Evolutionary conservation across 2,329 filamentous ascomycete genomes (phyloP).

Genomic region (Colletotrichum sp.): DNA sequence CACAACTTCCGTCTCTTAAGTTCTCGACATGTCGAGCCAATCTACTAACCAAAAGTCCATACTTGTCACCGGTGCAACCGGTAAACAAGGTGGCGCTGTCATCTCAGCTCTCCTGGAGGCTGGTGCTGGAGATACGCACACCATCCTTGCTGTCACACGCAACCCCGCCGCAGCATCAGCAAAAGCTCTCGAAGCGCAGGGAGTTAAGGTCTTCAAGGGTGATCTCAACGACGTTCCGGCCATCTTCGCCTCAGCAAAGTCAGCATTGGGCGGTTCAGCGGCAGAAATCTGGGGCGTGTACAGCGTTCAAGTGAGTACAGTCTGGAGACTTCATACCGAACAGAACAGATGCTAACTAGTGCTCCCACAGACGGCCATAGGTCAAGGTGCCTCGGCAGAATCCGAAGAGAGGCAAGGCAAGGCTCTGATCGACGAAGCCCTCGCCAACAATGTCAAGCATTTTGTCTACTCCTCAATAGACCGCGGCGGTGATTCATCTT

Average conservation of each 20-base stretch:
- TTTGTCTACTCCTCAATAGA: constrained; percentile 70
- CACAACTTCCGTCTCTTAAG: neutral
- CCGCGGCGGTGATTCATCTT: constrained; percentile 56
- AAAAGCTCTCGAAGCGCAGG: constrained; percentile 48
- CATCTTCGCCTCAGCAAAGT: constrained; percentile 52
- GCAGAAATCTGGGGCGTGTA: constrained; percentile 62
- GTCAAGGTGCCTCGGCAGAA: neutral
- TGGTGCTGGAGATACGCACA: neutral
- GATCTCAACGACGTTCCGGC: constrained; percentile 53
- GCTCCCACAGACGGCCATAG: neutral
- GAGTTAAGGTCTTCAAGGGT: constrained; percentile 58
- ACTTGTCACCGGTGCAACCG: constrained; percentile 52
- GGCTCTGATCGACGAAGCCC: constrained; percentile 60
- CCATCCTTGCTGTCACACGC: constrained; percentile 62
- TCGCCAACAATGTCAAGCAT: constrained; percentile 59
- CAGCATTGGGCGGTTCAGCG: neutral
- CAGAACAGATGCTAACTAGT: neutral
- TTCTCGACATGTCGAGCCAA: neutral
- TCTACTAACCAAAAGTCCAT: constrained; percentile 23
- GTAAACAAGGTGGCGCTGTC: constrained; percentile 51
- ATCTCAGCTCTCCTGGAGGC: constrained; percentile 43
- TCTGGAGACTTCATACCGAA: too few relatives aligned
- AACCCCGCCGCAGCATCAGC: constrained; percentile 54
- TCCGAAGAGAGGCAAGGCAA: constrained; percentile 57
- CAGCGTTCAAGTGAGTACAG: constrained; percentile 53